phyloP scores from a whole-genome alignment of 108 stramenopile species.

The Mayamaea pseudoterrestris region DNA sequence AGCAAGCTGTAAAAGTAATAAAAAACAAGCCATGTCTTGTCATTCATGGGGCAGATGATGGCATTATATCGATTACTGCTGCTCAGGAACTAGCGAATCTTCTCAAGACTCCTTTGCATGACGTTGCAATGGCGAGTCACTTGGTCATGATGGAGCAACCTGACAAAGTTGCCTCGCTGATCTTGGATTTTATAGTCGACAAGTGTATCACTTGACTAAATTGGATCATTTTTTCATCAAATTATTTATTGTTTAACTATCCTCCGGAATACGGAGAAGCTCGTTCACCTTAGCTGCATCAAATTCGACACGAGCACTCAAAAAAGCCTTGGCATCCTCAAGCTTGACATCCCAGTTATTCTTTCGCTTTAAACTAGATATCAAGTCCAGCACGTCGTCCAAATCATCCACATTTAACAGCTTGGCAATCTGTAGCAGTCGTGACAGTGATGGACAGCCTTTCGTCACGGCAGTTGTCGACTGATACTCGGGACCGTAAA shows the following conservation, averaged over 20 bases:
- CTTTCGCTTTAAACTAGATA: constrained; percentile 63
- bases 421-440: constrained; percentile 62
- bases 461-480: constrained; percentile 40
- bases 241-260: background rate
- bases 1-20: background rate
- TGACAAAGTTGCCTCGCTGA: constrained; percentile 1
- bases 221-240: background rate
- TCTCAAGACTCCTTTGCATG: background rate
- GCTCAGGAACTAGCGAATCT: constrained; percentile 4
- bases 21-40: constrained; percentile 2
- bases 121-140: constrained; percentile 6
- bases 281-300: constrained; percentile 55
- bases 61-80: constrained; percentile 1
- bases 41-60: constrained; percentile 12
- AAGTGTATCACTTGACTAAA: background rate
- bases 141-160: constrained; percentile 15
- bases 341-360: constrained; percentile 74
- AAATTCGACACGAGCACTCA: constrained; percentile 66
- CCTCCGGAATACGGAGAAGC: constrained; percentile 22
- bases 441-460: constrained; percentile 55
- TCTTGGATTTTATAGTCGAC: background rate
- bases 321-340: constrained; percentile 60
- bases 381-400: constrained; percentile 75
- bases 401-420: constrained; percentile 75
- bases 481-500: constrained; percentile 39